Percentiles rank a stretch among this genome's conserved stretches.
Evolutionary conservation across 106 monocot species (phyloP).

Genomic region (Alisma plantagoaquatica): DNA sequence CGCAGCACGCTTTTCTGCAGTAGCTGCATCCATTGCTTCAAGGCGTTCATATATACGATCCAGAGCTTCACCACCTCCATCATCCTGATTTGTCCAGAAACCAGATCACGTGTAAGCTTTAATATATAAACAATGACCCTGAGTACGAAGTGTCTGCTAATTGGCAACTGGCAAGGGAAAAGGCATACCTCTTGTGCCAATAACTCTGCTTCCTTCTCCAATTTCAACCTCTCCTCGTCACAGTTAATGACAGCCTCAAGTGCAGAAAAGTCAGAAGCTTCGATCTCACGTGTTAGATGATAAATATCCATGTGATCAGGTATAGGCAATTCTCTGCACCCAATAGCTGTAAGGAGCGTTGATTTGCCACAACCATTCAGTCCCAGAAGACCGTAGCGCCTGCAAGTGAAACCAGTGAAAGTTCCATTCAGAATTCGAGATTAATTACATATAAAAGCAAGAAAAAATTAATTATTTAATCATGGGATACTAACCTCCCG

Average conservation of each 20-base stretch:
- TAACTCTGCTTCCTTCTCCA: conserved; percentile 76
- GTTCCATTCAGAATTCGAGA: not conserved
- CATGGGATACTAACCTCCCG: conserved; percentile 94
- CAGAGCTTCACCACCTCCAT: conserved; percentile 20
- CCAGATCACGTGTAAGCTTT: no score
- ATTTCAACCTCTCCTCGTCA: conserved; percentile 79
- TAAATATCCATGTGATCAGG: conserved; percentile 97
- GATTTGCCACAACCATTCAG: conserved; percentile 99
- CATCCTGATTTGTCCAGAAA: no score
- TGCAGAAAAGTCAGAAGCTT: conserved; percentile 92
- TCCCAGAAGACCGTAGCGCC: conserved; percentile 92
- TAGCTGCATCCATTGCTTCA: conserved; percentile 88
- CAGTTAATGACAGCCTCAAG: conserved; percentile 87
- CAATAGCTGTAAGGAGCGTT: conserved; percentile 73
- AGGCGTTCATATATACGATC: conserved; percentile 69
- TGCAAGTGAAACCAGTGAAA: conserved; percentile 6
- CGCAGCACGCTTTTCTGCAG: conserved; percentile 97
- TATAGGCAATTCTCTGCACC: conserved; percentile 81
- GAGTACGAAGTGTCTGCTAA: not conserved
- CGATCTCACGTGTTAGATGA: conserved; percentile 84
- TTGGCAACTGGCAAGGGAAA: not conserved
- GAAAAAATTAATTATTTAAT: not conserved
- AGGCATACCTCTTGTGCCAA: conserved; percentile 54
- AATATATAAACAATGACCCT: not conserved
- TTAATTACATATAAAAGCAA: not conserved